Conservation (phyloP, 208 protist species). For the Eutreptiella sp. region DNA sequence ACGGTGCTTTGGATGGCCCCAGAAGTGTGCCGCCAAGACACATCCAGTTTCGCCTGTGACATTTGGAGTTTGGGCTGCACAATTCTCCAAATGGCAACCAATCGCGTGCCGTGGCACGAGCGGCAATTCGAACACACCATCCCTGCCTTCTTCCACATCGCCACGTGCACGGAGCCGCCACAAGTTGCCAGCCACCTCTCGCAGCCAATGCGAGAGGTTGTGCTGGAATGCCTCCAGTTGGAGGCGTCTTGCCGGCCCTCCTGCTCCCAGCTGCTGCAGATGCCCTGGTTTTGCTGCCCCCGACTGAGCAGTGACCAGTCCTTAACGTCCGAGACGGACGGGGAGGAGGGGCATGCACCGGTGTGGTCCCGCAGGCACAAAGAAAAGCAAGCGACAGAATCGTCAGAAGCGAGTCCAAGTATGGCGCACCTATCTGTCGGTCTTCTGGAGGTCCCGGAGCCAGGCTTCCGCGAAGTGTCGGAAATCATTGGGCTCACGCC, state of each 20-base stretch:
- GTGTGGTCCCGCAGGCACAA: too few species aligned
- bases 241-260: background rate
- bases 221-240: constrained; percentile 8
- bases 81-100: constrained; percentile 1
- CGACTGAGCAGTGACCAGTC: too few species aligned
- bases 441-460: too few species aligned
- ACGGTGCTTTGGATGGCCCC: constrained; percentile 19
- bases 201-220: background rate
- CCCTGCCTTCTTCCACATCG: constrained; percentile 9
- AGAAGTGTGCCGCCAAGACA: constrained; percentile 9
- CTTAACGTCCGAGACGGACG: too few species aligned
- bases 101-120: background rate
- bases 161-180: constrained; percentile 14
- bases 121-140: background rate
- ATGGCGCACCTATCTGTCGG: too few species aligned
- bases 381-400: too few species aligned
- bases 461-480: too few species aligned
- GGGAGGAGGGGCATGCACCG: too few species aligned
- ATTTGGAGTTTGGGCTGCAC: constrained; percentile 21
- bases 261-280: background rate
- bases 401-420: too few species aligned
- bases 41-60: background rate
- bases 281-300: constrained; percentile 10
- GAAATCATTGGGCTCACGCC: too few species aligned
- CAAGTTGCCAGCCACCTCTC: background rate